Evolutionary conservation across 2,329 filamentous ascomycete genomes (phyloP).

Genomic region (Simplicillium sp.): DNA sequence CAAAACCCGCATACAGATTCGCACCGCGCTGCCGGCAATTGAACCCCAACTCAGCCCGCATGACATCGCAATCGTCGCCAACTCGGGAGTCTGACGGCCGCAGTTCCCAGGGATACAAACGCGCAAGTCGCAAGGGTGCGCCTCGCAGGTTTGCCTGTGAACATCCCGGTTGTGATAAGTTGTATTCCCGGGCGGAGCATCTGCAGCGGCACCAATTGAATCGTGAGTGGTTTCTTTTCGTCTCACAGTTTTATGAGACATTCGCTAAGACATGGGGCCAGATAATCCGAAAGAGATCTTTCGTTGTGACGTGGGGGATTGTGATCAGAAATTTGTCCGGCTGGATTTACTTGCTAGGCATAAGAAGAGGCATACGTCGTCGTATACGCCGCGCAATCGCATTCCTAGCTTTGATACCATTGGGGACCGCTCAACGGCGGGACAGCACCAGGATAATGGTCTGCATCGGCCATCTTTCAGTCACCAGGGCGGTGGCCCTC

Average conservation of each 20-base stretch:
- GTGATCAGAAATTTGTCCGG: constrained; percentile 68
- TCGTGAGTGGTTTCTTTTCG: constrained; percentile 42
- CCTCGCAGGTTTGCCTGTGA: constrained; percentile 51
- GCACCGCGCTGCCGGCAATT: too few species aligned
- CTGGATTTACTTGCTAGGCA: constrained; percentile 66
- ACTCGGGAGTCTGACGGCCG: constrained; percentile 7
- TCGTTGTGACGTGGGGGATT: constrained; percentile 64
- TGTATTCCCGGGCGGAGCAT: constrained; percentile 73
- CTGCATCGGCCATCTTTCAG: constrained; percentile 1
- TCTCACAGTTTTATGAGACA: constrained; percentile 2
- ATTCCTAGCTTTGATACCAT: constrained; percentile 35
- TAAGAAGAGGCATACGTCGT: constrained; percentile 53
- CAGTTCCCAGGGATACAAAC: constrained; percentile 28
- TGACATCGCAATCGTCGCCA: not conserved
- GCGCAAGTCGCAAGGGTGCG: constrained; percentile 41
- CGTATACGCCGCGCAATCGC: constrained; percentile 40
- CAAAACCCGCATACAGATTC: too few species aligned
- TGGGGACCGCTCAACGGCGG: constrained; percentile 9
- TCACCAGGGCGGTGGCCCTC: constrained; percentile 20
- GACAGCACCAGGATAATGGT: too few species aligned
- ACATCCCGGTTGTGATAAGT: constrained; percentile 65
- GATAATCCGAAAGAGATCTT: constrained; percentile 76
- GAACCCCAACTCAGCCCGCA: too few species aligned
- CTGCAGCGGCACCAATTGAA: constrained; percentile 76
- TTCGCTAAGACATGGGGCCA: constrained; percentile 19